Conservation (phyloP, 2,329 filamentous ascomycete genomes). For the Sphaerulina musiva region DNA sequence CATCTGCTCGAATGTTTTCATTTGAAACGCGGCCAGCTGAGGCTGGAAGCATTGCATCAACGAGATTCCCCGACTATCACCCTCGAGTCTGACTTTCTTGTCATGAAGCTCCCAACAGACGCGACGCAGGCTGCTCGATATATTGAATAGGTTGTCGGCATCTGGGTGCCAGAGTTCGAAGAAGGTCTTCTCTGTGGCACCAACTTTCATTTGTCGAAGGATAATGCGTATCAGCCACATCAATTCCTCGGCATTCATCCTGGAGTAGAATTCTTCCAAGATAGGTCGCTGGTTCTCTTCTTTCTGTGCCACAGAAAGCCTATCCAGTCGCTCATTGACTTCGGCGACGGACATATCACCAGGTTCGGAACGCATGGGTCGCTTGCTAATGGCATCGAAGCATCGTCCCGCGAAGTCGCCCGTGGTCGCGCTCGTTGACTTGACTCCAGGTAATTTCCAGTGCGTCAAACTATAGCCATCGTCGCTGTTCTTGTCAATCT, state of each 20-base stretch:
- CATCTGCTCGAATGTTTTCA: slow-evolving; percentile 73
- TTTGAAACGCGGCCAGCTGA: slow-evolving; percentile 87
- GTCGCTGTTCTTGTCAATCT: slow-evolving; percentile 83
- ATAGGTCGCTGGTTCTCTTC: slow-evolving; percentile 81
- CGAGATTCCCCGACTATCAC: slow-evolving; percentile 65
- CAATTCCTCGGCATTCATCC: slow-evolving; percentile 89
- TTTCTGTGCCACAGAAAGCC: slow-evolving; percentile 64
- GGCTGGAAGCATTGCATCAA: slow-evolving; percentile 96
- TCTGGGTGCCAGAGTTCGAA: slow-evolving; percentile 59
- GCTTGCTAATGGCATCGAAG: slow-evolving; percentile 76
- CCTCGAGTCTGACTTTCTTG: slow-evolving; percentile 63
- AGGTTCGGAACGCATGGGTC: slow-evolving; percentile 65
- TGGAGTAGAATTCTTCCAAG: slow-evolving; percentile 74
- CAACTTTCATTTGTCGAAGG: slow-evolving; percentile 67
- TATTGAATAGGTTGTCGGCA: slow-evolving; percentile 61
- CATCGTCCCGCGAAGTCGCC: slow-evolving; percentile 91
- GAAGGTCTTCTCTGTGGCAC: slow-evolving; percentile 81
- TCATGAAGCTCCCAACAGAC: slow-evolving; percentile 93
- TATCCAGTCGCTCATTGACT: slow-evolving; percentile 80
- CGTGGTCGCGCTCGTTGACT: slow-evolving; percentile 57
- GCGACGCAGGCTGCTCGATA: slow-evolving; percentile 79
- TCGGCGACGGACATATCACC: slow-evolving; percentile 81
- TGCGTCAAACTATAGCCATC: slow-evolving; percentile 79
- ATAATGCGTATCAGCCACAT: slow-evolving; percentile 94
- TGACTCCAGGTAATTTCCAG: slow-evolving; percentile 82